Evolutionary conservation across 306 rosid species (phyloP), one percentile per base, ranked within the genome.

Genomic region (Acacia melanoxylon): DNA sequence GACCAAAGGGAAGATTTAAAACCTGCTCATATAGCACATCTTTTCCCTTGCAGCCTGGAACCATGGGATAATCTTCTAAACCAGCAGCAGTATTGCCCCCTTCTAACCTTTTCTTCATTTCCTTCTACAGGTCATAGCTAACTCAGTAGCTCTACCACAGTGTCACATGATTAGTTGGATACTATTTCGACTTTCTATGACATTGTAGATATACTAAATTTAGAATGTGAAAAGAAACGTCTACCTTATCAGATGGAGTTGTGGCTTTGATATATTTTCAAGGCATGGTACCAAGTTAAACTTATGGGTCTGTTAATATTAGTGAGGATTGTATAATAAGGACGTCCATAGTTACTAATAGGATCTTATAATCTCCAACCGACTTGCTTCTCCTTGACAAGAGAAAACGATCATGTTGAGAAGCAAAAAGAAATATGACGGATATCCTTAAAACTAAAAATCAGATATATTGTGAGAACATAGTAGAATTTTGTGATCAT

Each of bases 401-500:
- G 44, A 46, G 61, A 72, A 16, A 29, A 72, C 8, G 62, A 49
- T 48, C 44, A 27, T 48, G 24, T 72, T 24, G 29, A 72, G 42
- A 72, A 4, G 77, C 11, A 35, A 33, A 45, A 72, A 72, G 62
- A 46, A 48, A 72, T 15, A 46, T 27, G 24, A 48, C n/a, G n/a
- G 2, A 1, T 49, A 37, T 45, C 41, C 4, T 71, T 24, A 22
- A 25, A 45, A 22, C 27, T 22, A 70, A 70, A 44, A 44, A 71
- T 24, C n/a, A 44, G 15, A 42, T 44, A 22, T 37, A 37, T 3
- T 37, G 35, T 72, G 5, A 10, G 65, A 33, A 12, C 66, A 16
- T 24, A 4, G 74, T 37, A 62, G n/a, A 74, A 54, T 78, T 72
- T 40, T 72, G 48, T 29, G 51, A 77, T 65, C 78, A 51, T 73